Base-by-base conservation (phyloP, 192 early-diverging fungal species). In the Hyaloraphidium curvatum region DNA sequence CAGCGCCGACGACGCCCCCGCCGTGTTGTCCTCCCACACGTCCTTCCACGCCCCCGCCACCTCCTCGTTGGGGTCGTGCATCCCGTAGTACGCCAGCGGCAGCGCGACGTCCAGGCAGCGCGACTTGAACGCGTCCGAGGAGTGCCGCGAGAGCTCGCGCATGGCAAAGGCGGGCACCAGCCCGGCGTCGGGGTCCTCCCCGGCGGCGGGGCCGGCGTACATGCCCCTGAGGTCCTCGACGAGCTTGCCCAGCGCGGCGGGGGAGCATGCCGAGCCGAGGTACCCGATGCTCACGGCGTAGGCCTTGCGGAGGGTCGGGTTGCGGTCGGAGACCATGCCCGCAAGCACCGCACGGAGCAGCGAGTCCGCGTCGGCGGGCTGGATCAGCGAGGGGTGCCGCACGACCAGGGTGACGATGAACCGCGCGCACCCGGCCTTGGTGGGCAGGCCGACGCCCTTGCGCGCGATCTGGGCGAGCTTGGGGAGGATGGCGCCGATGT, bases 361-460 rank as follows among this genome's bases (percentile, higher is more conserved):
- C n/a, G n/a, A n/a, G n/a, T n/a, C n/a, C n/a, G n/a, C n/a, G n/a
- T n/a, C n/a, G n/a, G n/a, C n/a, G n/a, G 81, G 79, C 40, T 69
- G 55, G 9, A 91, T 63, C 7, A 85, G 67, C 1, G 66, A 50
- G 2, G 82, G 73, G 25, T 75, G 68, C 52, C 81, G 76, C 50
- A 85, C 76, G 31, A 77, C 83, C 21, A 96, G 59, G 25, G 82
- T 69, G 5, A 81, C 85, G 17, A 96, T 68, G 30, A 87, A 74
- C 31, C 90, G 77, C 21, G 92, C 92, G 59, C 77, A 78, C 0
- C 92, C 92, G 9, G 92, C 92, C 62, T 86, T 76, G 9, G 92
- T 89, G 2, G 92, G 87, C 11, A 96, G 65, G 0, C 92, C 92
- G 19, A 87, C 76, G 3, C 86, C 89, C 53, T 83, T 89, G 14